phyloP scores from a whole-genome alignment of 495 filamentous ascomycete species.

The Trypethelium eluteriae region DNA sequence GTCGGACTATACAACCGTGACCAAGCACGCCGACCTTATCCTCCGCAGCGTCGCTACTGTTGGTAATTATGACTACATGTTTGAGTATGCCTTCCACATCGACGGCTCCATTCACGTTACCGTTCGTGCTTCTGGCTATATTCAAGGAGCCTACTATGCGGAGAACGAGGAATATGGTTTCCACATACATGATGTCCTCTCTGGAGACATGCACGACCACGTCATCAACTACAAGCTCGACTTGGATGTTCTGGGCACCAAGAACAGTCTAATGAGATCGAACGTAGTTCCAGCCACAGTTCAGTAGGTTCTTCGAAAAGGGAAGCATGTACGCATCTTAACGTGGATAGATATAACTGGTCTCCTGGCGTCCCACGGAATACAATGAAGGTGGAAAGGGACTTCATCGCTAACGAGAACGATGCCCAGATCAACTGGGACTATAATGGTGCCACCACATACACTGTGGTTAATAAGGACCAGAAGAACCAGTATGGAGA shows the following conservation, averaged over 20 bases:
- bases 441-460: slow-evolving; percentile 43
- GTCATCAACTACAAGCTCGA: slow-evolving; percentile 54
- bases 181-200: slow-evolving; percentile 46
- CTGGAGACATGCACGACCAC: slow-evolving; percentile 54
- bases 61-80: slow-evolving; percentile 51
- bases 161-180: slow-evolving; percentile 51
- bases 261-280: slow-evolving; percentile 44
- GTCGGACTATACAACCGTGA: slow-evolving; percentile 30
- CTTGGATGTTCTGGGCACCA: slow-evolving; percentile 45
- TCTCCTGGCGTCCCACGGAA: slow-evolving; percentile 42
- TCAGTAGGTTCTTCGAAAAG: slow-evolving; percentile 9
- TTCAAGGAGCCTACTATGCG: slow-evolving; percentile 48
- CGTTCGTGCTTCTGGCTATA: slow-evolving; percentile 52
- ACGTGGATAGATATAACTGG: slow-evolving; percentile 42
- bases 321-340: slow-evolving; percentile 24
- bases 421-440: slow-evolving; percentile 46
- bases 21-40: slow-evolving; percentile 43
- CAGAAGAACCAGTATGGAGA: slow-evolving; percentile 47
- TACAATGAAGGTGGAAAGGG: slow-evolving; percentile 47
- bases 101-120: slow-evolving; percentile 50
- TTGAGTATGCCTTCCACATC: slow-evolving; percentile 47
- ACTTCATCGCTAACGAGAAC: slow-evolving; percentile 41
- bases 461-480: slow-evolving; percentile 47
- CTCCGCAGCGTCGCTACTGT: slow-evolving; percentile 43
- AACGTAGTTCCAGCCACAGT: slow-evolving; percentile 35